These are phyloP conservation scores for Apostasia ramifera DNA, from an alignment of 106 monocot genomes.

Conservation along the genomic window DNA sequence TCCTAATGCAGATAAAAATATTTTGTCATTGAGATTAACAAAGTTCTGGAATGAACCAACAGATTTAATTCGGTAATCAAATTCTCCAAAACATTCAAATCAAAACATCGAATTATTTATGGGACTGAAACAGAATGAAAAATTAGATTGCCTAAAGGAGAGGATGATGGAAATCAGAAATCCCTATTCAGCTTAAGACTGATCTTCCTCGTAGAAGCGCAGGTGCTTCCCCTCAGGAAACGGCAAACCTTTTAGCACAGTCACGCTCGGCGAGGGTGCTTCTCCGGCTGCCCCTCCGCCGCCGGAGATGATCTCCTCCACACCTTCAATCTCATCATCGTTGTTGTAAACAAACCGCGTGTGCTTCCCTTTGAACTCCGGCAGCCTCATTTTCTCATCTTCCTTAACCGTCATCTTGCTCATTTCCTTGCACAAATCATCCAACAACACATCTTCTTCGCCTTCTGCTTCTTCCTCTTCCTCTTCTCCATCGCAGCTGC, in stretches of 20 bases:
- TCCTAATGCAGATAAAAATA: too few relatives aligned
- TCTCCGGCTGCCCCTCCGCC: neutral
- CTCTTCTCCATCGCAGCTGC: constrained; percentile 22
- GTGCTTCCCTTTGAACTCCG: constrained; percentile 64
- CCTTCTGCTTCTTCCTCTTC: constrained; percentile 12
- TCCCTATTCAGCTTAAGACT: too few relatives aligned
- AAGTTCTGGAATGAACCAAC: too few relatives aligned
- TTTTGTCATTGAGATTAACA: too few relatives aligned
- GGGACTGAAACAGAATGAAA: too few relatives aligned
- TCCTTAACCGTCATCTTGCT: constrained; percentile 34
- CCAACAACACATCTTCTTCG: constrained; percentile 16
- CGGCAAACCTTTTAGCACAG: constrained; percentile 68
- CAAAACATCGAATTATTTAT: too few relatives aligned
- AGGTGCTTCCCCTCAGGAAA: constrained; percentile 80
- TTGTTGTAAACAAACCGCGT: constrained; percentile 71
- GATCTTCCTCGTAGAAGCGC: constrained; percentile 70
- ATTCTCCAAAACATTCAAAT: too few relatives aligned
- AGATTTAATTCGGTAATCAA: too few relatives aligned
- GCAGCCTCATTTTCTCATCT: constrained; percentile 14
- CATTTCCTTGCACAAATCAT: constrained; percentile 55
- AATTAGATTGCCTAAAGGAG: too few relatives aligned
- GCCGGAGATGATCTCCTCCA: constrained; percentile 13
- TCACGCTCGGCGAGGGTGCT: constrained; percentile 17
- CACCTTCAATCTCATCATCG: constrained; percentile 59
- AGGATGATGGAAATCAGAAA: too few relatives aligned